Percentiles rank a stretch among this genome's conserved stretches.
Conservation (phyloP, 371 early-diverging fungal genomes). For the Mortierella sp. region DNA sequence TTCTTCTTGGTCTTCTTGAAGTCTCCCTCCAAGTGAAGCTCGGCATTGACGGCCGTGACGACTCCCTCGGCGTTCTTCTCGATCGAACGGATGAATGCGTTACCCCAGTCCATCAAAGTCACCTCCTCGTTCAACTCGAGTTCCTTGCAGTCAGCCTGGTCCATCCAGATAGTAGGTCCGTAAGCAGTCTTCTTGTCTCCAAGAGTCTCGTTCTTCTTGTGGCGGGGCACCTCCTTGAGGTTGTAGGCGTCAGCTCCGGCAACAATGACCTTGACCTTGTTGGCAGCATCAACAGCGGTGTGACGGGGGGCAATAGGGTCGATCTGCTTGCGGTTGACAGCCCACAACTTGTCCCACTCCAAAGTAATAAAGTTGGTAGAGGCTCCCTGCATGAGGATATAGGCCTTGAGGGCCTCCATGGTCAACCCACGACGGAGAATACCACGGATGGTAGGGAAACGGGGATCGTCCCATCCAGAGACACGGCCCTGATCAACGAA, state of each 20-base stretch:
- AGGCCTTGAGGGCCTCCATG: constrained; percentile 97
- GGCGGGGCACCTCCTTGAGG: constrained; percentile 82
- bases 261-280: constrained; percentile 75
- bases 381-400: constrained; percentile 99
- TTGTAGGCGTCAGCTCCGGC: constrained; percentile 68
- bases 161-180: constrained; percentile 85
- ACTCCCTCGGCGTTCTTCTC: constrained; percentile 60
- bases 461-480: constrained; percentile 99
- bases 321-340: constrained; percentile 98
- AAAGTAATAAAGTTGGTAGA: constrained; percentile 94
- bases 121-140: constrained; percentile 93
- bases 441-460: constrained; percentile 99
- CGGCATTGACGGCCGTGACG: constrained; percentile 68
- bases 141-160: constrained; percentile 90
- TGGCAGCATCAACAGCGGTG: constrained; percentile 76
- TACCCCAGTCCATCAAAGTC: constrained; percentile 99
- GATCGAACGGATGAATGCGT: constrained; percentile 89
- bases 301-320: constrained; percentile 97
- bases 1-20: constrained; percentile 99
- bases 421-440: constrained; percentile 99
- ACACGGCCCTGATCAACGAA: constrained; percentile 95
- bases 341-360: constrained; percentile 99
- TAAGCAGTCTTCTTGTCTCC: constrained; percentile 92
- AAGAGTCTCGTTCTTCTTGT: constrained; percentile 97
- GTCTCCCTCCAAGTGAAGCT: constrained; percentile 95